A percentile compares a stretch with the other conserved stretches of the same genome.
Conservation (phyloP, 257 asterid genomes). For the Coffea canephora region DNA sequence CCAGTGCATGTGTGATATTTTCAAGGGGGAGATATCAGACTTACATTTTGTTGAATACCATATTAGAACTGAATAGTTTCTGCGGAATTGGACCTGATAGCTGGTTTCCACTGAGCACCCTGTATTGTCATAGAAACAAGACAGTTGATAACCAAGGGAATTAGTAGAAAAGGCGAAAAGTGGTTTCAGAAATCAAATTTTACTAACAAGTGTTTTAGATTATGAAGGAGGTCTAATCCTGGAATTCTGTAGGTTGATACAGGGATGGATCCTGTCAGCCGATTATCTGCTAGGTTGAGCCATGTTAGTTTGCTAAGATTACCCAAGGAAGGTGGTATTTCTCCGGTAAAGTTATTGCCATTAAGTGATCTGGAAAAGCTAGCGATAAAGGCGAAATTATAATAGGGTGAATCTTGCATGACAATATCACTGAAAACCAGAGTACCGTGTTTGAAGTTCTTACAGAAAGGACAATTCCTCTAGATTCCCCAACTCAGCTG, state of each 20-base stretch:
- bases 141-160: neutral
- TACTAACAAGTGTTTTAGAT: slow-evolving; percentile 83
- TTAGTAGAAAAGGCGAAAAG: neutral
- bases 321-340: slow-evolving; percentile 66
- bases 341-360: slow-evolving; percentile 73
- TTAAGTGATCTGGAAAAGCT: slow-evolving; percentile 58
- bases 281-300: slow-evolving; percentile 74
- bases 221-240: slow-evolving; percentile 69
- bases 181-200: no score
- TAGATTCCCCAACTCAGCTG: slow-evolving; percentile 66
- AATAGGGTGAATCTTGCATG: no score
- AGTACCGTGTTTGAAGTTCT: slow-evolving; percentile 9
- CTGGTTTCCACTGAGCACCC: slow-evolving; percentile 74
- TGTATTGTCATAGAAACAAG: slow-evolving; percentile 34
- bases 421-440: no score
- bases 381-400: neutral
- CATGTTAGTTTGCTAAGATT: slow-evolving; percentile 73
- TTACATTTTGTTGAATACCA: slow-evolving; percentile 72
- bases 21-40: slow-evolving; percentile 13
- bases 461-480: slow-evolving; percentile 57
- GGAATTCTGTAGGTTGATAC: slow-evolving; percentile 54
- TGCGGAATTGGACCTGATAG: slow-evolving; percentile 68
- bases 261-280: slow-evolving; percentile 64
- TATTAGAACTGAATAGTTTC: slow-evolving; percentile 56
- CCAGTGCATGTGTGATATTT: no score